Base-by-base conservation (phyloP, 768 basidiomycete species). In the Boletus reticuloceps region DNA sequence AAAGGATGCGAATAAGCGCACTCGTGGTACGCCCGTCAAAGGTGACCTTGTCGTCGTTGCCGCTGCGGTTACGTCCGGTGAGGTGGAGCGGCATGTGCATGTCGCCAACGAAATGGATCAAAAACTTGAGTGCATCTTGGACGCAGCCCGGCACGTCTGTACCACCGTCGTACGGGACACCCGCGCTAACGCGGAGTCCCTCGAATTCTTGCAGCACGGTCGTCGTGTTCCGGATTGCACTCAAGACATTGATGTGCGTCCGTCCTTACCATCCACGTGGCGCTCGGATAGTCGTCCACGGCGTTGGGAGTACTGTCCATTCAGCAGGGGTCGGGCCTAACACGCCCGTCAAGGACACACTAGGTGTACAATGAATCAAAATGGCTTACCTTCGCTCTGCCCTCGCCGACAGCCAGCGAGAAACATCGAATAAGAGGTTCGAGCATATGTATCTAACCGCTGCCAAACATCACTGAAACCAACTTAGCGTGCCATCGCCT, bases 71-170 rank as follows among this genome's bases (percentile, higher is more conserved):
- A 17, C 94, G 78, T 3, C 91, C 91, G 1, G 89, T 89, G 37
- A 99, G 79, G 69, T 99, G 96, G 51, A 99, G 75, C 6, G 96
- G 96, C 81, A 89, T 86, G 64, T 97, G 96, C 79, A 96, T 77
- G 69, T 98, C 96, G 0, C 96, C 94, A 12, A 97, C 52, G 63
- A 93, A 98, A 70, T 99, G 97, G 32, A 95, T 81, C 31, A 99
- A 75, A 76, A 97, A 99, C 69, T 91, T 89, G 62, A 98, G 77
- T 3, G 95, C 91, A 62, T 93, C 89, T 64, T 86, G 84, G 2
- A 85, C 85, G 12, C 67, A 71, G 8, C 58, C 69, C 0, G 64
- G 64, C 16, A 73, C 42, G 7, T 55, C 53, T 6, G 74, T 31
- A 4, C 32, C 25, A 34, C 38, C n/a, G 6, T 53, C 60, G 4